A percentile compares a stretch with the other conserved stretches of the same genome.
These are phyloP conservation scores for Calonectria hongkongensis DNA, from an alignment of 2,329 filamentous ascomycete species.

Conservation along the genomic window DNA sequence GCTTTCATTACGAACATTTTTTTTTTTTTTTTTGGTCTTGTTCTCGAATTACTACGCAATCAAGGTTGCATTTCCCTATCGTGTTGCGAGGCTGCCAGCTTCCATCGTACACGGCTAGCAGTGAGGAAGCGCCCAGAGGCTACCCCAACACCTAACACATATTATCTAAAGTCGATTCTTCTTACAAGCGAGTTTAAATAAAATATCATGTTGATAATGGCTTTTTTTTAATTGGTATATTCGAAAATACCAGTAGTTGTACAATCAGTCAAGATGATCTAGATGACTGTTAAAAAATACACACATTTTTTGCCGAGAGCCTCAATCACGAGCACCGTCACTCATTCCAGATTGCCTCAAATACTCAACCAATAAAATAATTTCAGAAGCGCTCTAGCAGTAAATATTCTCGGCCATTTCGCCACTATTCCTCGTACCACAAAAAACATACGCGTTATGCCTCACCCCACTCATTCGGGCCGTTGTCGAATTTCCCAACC, in stretches of 20 bases:
- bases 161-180: too few relatives aligned
- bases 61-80: not conserved
- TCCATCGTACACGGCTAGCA: too few relatives aligned
- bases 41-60: not conserved
- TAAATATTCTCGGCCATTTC: conserved; percentile 1
- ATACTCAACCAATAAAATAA: not conserved
- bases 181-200: too few relatives aligned
- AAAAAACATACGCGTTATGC: not conserved
- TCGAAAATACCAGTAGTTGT: not conserved
- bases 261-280: not conserved
- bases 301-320: not conserved
- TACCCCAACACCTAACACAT: too few relatives aligned
- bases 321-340: not conserved
- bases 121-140: too few relatives aligned
- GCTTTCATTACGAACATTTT: not conserved
- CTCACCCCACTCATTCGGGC: too few relatives aligned
- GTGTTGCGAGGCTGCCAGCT: not conserved
- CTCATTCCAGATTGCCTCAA: not conserved
- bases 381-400: not conserved
- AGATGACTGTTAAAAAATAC: conserved; percentile 1
- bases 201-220: too few relatives aligned
- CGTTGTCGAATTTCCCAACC: not conserved
- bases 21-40: not conserved
- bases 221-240: too few relatives aligned
- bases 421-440: not conserved